A percentile compares a stretch with the other conserved stretches of the same genome.
Evolutionary conservation across 768 basidiomycete species (phyloP).

Genomic region (Tephrocybe sp.): DNA sequence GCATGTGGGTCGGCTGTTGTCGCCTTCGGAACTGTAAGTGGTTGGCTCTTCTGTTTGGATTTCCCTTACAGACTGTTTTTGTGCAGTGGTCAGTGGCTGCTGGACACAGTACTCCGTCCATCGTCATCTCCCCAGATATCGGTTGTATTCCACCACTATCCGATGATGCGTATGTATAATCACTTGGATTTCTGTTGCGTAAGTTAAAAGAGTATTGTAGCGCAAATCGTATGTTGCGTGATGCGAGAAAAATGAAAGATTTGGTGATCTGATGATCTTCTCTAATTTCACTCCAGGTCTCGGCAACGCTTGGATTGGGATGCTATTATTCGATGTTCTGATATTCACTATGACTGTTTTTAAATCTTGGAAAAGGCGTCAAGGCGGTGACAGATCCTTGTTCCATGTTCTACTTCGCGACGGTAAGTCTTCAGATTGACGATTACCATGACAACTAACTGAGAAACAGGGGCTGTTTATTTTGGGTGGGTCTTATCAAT

Average conservation of each 20-base stretch:
- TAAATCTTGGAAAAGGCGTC: conserved; percentile 27
- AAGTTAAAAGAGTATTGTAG: conserved; percentile 3
- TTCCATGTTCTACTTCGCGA: conserved; percentile 38
- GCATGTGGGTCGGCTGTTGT: conserved; percentile 23
- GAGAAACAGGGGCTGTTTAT: conserved; percentile 33
- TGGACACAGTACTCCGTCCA: background rate
- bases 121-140: background rate
- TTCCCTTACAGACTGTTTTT: background rate
- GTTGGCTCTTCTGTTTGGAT: background rate
- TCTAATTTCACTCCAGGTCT: conserved; percentile 20
- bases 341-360: conserved; percentile 39
- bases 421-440: conserved; percentile 24
- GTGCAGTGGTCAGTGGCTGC: conserved; percentile 1
- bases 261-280: background rate
- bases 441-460: background rate
- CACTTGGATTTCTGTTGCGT: background rate
- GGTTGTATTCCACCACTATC: conserved; percentile 23
- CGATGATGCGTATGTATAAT: conserved; percentile 18
- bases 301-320: conserved; percentile 36
- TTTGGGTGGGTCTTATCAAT: conserved; percentile 29
- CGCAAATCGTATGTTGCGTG: conserved; percentile 15
- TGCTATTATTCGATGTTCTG: conserved; percentile 37
- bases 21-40: conserved; percentile 23
- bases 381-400: conserved; percentile 20
- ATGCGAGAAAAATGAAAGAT: background rate